Conservation (phyloP, 768 basidiomycete species). For the Leccinum ochraceum region DNA sequence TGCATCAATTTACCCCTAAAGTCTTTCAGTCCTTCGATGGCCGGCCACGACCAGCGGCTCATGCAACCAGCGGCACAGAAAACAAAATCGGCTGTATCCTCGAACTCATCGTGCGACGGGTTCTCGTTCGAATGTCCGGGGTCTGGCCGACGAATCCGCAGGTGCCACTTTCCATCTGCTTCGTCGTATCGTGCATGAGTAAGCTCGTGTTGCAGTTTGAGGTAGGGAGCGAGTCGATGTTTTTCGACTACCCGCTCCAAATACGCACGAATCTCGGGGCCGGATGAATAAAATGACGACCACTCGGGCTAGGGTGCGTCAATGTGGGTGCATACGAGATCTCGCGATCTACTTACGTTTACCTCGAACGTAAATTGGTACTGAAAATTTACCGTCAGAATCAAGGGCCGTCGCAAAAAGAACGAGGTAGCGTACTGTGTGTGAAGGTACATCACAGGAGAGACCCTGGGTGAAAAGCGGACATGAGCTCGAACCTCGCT, state of each 20-base stretch:
- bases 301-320: slow-evolving; percentile 29
- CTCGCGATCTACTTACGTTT: slow-evolving; percentile 37
- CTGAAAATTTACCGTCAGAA: slow-evolving; percentile 28
- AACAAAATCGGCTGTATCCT: not conserved
- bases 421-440: slow-evolving; percentile 40
- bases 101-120: slow-evolving; percentile 25
- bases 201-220: slow-evolving; percentile 58
- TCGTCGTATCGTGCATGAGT: slow-evolving; percentile 52
- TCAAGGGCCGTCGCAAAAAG: not conserved
- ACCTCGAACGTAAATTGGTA: slow-evolving; percentile 60
- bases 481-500: not conserved
- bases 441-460: slow-evolving; percentile 61
- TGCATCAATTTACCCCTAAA: not conserved
- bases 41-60: not conserved
- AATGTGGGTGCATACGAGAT: not conserved
- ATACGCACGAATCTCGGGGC: slow-evolving; percentile 58
- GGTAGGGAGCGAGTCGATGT: slow-evolving; percentile 52
- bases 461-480: slow-evolving; percentile 41
- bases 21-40: not conserved
- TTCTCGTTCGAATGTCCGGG: slow-evolving; percentile 13
- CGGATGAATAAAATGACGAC: slow-evolving; percentile 62
- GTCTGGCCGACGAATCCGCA: slow-evolving; percentile 43
- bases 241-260: slow-evolving; percentile 55
- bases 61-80: not conserved
- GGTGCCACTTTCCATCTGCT: slow-evolving; percentile 52